Conservation (phyloP, 2,329 filamentous ascomycete genomes). For the Alternaria consortialis region DNA sequence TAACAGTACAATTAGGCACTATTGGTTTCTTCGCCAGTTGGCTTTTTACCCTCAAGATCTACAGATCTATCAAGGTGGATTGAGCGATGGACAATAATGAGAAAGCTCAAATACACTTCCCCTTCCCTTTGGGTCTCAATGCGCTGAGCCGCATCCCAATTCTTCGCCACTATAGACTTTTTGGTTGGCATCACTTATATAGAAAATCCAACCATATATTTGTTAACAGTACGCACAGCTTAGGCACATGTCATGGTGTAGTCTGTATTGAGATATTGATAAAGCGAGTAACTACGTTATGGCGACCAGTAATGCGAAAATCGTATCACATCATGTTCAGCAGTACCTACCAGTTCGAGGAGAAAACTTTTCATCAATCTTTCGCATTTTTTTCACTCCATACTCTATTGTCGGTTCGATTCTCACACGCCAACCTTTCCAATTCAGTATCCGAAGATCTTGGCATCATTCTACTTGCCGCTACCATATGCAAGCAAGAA, state of each 20-base stretch:
- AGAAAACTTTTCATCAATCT: background rate
- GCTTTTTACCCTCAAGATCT: slow-evolving; percentile 93
- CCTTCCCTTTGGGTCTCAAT: background rate
- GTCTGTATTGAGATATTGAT: background rate
- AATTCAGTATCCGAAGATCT: fast-evolving
- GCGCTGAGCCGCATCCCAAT: background rate
- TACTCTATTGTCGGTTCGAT: background rate
- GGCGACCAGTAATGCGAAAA: too few species aligned
- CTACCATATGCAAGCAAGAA: too few species aligned
- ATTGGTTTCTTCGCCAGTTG: slow-evolving; percentile 97
- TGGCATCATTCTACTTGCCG: background rate
- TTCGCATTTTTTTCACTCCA: background rate
- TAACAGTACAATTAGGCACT: slow-evolving; percentile 67
- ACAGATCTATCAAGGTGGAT: slow-evolving; percentile 97
- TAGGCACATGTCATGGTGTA: background rate
- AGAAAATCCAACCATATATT: background rate
- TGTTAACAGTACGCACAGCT: background rate
- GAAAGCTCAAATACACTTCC: background rate
- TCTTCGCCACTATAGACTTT: background rate
- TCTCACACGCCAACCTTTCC: background rate
- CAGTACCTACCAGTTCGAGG: background rate
- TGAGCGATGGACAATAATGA: slow-evolving; percentile 50
- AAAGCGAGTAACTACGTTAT: background rate
- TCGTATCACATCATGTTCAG: too few species aligned
- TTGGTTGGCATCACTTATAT: background rate